Base-by-base conservation (phyloP, 2,329 filamentous ascomycete species). In the Cytospora paraplurivora region DNA sequence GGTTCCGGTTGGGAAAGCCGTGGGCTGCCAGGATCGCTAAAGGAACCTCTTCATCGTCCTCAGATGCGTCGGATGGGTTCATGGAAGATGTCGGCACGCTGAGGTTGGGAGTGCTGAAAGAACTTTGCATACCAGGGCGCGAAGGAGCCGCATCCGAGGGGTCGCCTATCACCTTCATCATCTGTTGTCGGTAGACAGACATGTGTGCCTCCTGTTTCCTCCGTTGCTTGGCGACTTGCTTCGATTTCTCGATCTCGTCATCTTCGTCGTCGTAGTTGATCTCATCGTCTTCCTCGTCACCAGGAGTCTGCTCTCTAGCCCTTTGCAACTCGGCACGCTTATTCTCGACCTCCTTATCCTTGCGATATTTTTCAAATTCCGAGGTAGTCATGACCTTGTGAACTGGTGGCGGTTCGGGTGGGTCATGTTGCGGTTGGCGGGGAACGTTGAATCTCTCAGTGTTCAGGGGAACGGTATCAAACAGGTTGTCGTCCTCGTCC, bases 161-260 rank as follows among this genome's bases (percentile, higher is more conserved):
- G 69, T 94, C 91, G 55, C 93, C 93, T 0, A 92, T 96, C 35
- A 95, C 90, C 77, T 96, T 96, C 90, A 94, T 96, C 93, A 96
- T 97, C 76, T 95, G 91, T 74, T 97, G 93, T 63, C 93, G 86
- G 75, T 96, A 96, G 1, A 96, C 89, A 1, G 92, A 85, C 81
- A 97, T 88, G 73, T 95, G 92, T 13, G 93, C 93, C 75, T 96
- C 92, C 73, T 97, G 93, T 79, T 93, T 95, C 71, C 88, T 86
- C 67, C 93, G 83, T 73, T 95, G 91, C 73, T 88, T 90, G 19
- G 89, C 86, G 54, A 89, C 82, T 72, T 91, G 84, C 72, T 83
- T 89, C 34, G 87, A 86, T 71, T 90, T 91, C 71, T 96, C 92
- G 0, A 83, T 74, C 67, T 96, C 92, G 69, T 96, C 92, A 50